Evolutionary conservation across 305 asterid genomes (phyloP), one percentile per base, ranked within the genome.

Genomic region (Fraxinus xanthoxyloides): DNA sequence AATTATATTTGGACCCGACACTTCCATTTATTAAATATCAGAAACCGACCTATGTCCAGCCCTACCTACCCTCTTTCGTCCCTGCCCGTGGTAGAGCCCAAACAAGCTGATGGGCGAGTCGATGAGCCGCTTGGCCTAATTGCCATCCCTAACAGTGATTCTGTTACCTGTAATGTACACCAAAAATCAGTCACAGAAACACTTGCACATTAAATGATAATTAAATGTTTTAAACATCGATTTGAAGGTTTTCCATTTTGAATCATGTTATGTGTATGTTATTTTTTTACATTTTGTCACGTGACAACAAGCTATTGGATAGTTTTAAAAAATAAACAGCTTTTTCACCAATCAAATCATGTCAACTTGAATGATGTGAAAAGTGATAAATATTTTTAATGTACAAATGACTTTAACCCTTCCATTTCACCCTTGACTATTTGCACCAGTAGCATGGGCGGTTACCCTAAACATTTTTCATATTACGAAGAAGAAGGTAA

Each of bases 401-500:
- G 46, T 38, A 46, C 21, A 46, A 43, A 15, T 46, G 59, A 4
- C 59, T 46, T 13, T 46, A 46, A 46, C 59, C 59, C 59, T n/a
- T 54, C 26, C 10, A 54, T 54, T 54, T 54, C 65, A 54, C 65
- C 23, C 65, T 19, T 54, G 26, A 54, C 65, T n/a, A n/a, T 54
- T 54, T 54, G 65, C 24, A 54, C 63, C 26, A n/a, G n/a, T 10
- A 12, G 23, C 61, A 17, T 17, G 61, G 8, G 8, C 61, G 17
- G 2, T 23, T 15, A 54, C 65, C 24, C 61, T 46, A 0, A 51
- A 51, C 24, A n/a, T 54, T 54, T 54, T 54, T 19, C 26, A 54
- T n/a, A 5, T 19, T 54, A 17, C 0, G 26, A 54, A 84, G 26
- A 54, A 84, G 51, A 84, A 84, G 73, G 70, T 75, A 78, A 56